Conservation (phyloP, 2,329 filamentous ascomycete species). For the Fusarium agapanthi region DNA sequence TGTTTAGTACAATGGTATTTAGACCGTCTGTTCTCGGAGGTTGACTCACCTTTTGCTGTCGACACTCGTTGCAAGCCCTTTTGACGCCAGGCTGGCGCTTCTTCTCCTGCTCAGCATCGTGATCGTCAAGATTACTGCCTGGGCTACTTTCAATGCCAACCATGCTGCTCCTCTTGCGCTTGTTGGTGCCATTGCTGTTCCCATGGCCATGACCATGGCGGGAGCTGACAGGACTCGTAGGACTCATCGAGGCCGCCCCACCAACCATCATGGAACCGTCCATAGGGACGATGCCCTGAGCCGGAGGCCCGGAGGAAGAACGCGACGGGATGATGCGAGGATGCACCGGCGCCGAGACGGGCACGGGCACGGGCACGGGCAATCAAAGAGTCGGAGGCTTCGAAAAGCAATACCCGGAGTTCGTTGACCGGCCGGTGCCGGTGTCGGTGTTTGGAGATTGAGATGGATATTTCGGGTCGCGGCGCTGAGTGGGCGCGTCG, state of each 20-base stretch:
- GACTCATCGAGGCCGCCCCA: slow-evolving; percentile 61
- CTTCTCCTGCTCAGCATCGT: slow-evolving; percentile 68
- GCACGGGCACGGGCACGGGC: slow-evolving; percentile 24
- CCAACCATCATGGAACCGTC: slow-evolving; percentile 58
- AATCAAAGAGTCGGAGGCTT: slow-evolving; percentile 13
- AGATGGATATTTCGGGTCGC: slow-evolving; percentile 37
- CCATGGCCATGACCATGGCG: slow-evolving; percentile 55
- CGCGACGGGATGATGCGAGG: slow-evolving; percentile 5
- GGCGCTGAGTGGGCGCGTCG: slow-evolving; percentile 39
- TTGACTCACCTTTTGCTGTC: slow-evolving; percentile 80
- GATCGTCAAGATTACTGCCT: slow-evolving; percentile 60
- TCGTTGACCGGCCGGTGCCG: slow-evolving; percentile 40
- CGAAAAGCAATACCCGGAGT: slow-evolving; percentile 12
- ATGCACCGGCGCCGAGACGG: slow-evolving; percentile 22
- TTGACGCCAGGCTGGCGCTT: slow-evolving; percentile 76
- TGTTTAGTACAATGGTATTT: slow-evolving; percentile 7
- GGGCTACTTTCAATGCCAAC: slow-evolving; percentile 67
- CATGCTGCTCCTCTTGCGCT: slow-evolving; percentile 67
- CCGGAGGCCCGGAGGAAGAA: slow-evolving; percentile 29
- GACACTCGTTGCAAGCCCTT: slow-evolving; percentile 84
- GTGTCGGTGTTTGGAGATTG: slow-evolving; percentile 41
- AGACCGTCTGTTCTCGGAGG: background rate
- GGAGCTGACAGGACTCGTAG: slow-evolving; percentile 64
- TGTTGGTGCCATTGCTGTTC: slow-evolving; percentile 54
- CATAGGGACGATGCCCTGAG: slow-evolving; percentile 47